Conservation (phyloP, 2,329 filamentous ascomycete species). For the Botrytis hyacinthi region DNA sequence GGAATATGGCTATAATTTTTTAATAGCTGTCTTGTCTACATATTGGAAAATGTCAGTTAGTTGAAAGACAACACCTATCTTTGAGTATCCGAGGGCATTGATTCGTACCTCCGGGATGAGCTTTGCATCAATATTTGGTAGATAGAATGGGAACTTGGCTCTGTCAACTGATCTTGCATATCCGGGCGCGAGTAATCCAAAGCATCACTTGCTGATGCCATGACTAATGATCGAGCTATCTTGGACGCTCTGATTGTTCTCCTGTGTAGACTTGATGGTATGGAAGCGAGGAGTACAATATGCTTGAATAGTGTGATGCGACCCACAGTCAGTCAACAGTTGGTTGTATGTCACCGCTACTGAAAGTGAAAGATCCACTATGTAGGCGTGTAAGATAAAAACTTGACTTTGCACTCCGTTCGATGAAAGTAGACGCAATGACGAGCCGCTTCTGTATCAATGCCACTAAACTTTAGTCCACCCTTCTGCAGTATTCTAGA, state of each 20-base stretch:
- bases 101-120: background rate
- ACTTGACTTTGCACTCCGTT: background rate
- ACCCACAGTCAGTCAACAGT: background rate
- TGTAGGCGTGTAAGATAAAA: background rate
- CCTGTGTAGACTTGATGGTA: background rate
- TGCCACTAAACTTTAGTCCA: too few species aligned
- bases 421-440: background rate
- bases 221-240: background rate
- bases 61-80: too few species aligned
- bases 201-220: background rate
- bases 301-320: background rate
- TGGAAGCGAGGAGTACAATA: background rate
- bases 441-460: background rate
- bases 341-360: background rate
- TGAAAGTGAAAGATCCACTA: background rate
- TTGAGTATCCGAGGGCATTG: background rate
- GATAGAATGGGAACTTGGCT: slow-evolving; percentile 13
- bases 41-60: too few species aligned
- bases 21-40: background rate
- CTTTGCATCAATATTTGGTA: slow-evolving; percentile 7
- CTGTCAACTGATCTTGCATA: background rate
- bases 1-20: slow-evolving; percentile 7
- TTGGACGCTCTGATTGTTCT: background rate
- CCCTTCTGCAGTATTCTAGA: too few species aligned
- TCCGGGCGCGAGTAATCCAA: background rate